A percentile compares a stretch with the other conserved stretches of the same genome.
Conservation (phyloP, 129 eudicot genomes). For the Tagetes patula region DNA sequence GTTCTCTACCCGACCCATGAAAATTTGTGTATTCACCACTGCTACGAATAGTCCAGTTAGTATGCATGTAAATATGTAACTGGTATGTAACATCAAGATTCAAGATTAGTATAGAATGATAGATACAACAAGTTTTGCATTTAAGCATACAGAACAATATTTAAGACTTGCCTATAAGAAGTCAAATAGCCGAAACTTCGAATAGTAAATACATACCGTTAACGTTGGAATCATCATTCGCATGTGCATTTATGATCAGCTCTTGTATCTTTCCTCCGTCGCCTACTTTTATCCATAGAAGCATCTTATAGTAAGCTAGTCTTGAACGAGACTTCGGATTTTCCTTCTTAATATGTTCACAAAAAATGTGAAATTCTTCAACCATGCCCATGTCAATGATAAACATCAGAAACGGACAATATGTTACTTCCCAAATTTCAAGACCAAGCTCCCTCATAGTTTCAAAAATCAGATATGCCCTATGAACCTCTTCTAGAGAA, state of each 20-base stretch:
- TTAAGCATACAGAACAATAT: slow-evolving; percentile 8
- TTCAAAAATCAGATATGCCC: slow-evolving; percentile 56
- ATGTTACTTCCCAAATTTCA: slow-evolving; percentile 57
- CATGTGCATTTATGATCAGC: slow-evolving; percentile 40
- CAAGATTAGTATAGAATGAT: too few relatives aligned
- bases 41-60: not conserved
- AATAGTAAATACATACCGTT: slow-evolving; percentile 49
- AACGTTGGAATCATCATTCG: slow-evolving; percentile 39
- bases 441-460: slow-evolving; percentile 67
- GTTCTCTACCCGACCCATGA: too few relatives aligned
- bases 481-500: slow-evolving; percentile 48
- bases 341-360: slow-evolving; percentile 52
- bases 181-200: slow-evolving; percentile 22
- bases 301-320: slow-evolving; percentile 87
- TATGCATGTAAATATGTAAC: not conserved
- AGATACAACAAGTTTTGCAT: not conserved
- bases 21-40: too few relatives aligned
- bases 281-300: slow-evolving; percentile 55
- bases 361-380: slow-evolving; percentile 64
- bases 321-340: slow-evolving; percentile 55
- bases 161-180: slow-evolving; percentile 3
- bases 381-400: slow-evolving; percentile 63
- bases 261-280: slow-evolving; percentile 60
- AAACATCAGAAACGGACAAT: slow-evolving; percentile 68
- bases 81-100: not conserved